Evolutionary conservation across 2,329 filamentous ascomycete genomes (phyloP), one percentile per base, ranked within the genome.

Genomic region (Ramularia collo-cygni): DNA sequence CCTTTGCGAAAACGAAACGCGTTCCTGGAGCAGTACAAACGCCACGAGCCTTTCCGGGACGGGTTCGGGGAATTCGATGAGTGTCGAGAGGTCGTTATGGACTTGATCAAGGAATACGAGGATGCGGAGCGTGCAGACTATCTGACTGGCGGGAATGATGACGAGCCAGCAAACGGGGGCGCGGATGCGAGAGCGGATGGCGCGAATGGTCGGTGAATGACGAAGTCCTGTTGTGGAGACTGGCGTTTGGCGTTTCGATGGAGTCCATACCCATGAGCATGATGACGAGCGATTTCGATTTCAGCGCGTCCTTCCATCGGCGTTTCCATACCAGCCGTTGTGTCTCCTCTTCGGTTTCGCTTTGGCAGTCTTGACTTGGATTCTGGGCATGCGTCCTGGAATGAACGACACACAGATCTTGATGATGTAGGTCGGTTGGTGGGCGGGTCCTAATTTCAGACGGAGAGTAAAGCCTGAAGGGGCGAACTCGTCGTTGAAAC

Each of bases 1-100:
- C 82, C 85, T 17, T 83, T 98, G 72, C 78, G 92, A 43, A 96
- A 96, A 67, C 84, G 90, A 37, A 96, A 96, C 62, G 92, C 92
- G 35, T 98, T 96, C 65, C 76, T 98, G 57, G 92, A 98, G 55
- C 81, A 80, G 33, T 98, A 98, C 68, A 96, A 95, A 69, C 92
- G 92, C 64, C 93, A 94, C 44, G 83, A 87, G 0, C 87, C 89
- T 1, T 98, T 98, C 64, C 75, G 86, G 0, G 90, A 96, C 51
- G 92, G 89, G 30, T 69, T 98, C 29, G 78, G 85, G 53, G 90
- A 98, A 64, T 98, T 98, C 56, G 93, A 98, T 61, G 89, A 95
- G 64, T 85, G 92, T 24, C 79, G 85, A 51, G 83, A 92, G 58
- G 90, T 96, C 4, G 90, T 96, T 14, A 79, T 82, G 56, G 90